A percentile compares a stretch with the other conserved stretches of the same genome.
These are phyloP conservation scores for Russula brevipes DNA, from an alignment of 768 basidiomycete species.

Conservation along the genomic window DNA sequence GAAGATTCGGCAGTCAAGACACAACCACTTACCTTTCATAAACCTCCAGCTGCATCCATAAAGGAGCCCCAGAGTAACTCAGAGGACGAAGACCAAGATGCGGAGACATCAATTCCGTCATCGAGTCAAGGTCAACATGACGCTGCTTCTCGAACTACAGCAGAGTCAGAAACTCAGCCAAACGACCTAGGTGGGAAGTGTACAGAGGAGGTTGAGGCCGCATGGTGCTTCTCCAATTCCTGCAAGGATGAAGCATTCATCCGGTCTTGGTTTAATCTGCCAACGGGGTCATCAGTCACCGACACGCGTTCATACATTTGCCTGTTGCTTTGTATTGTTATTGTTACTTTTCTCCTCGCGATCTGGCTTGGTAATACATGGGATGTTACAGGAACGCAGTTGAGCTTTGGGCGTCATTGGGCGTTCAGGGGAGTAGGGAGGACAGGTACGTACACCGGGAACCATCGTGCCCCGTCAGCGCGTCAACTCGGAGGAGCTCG, in stretches of 20 bases:
- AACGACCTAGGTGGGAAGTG: conserved; percentile 4
- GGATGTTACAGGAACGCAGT: no score
- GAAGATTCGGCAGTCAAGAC: conserved; percentile 21
- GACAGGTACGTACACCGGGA: no score
- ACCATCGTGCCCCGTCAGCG: no score
- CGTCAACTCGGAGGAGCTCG: no score
- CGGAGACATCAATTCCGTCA: not conserved
- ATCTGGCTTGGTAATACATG: no score
- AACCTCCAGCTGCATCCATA: not conserved
- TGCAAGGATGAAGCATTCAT: conserved; percentile 20
- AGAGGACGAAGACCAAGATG: not conserved
- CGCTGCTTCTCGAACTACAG: not conserved
- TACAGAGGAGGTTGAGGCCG: conserved; percentile 35
- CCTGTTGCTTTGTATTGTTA: no score
- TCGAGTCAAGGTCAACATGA: conserved; percentile 1
- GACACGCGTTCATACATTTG: not conserved
- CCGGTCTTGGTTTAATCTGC: not conserved
- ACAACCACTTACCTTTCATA: not conserved
- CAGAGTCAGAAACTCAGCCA: not conserved
- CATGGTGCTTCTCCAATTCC: conserved; percentile 37
- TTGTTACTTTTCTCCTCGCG: no score
- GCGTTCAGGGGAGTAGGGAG: no score
- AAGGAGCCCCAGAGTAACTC: not conserved
- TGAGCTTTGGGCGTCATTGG: no score
- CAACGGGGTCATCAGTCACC: not conserved